Conservation (phyloP, 257 asterid genomes). For the Solanum gandarillasii region DNA sequence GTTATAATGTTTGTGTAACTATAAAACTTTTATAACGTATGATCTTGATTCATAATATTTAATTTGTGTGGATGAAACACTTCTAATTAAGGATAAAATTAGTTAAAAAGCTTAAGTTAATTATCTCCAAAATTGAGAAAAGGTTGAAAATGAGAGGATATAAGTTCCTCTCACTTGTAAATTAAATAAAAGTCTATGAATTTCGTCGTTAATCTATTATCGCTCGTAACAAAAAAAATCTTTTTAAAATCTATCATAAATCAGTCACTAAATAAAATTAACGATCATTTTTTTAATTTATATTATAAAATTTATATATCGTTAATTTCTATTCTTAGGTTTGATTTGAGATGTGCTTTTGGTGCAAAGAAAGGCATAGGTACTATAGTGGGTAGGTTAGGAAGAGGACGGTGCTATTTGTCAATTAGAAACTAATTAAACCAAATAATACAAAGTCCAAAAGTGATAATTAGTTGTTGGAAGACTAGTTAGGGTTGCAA, state of each 20-base stretch:
- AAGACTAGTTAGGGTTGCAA: neutral
- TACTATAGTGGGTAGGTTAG: neutral
- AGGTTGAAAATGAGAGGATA: neutral
- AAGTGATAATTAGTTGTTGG: neutral
- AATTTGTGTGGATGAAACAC: neutral
- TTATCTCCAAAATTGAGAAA: neutral
- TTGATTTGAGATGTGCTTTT: neutral
- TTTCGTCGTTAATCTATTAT: neutral
- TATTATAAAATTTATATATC: neutral
- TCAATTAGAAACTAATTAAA: neutral
- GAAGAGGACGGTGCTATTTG: neutral
- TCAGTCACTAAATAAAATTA: neutral
- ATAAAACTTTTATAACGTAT: neutral
- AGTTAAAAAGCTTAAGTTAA: neutral
- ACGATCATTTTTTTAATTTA: neutral
- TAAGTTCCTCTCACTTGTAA: neutral
- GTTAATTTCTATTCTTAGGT: neutral
- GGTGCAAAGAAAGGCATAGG: neutral
- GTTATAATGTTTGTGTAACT: neutral
- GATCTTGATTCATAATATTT: neutral
- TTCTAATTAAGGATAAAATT: neutral
- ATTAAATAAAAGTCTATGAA: neutral
- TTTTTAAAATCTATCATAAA: neutral
- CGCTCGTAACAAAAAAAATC: neutral
- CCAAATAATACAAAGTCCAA: neutral